Conservation (phyloP, 140 eudicot species). For the Erigeron philadelphicus region DNA sequence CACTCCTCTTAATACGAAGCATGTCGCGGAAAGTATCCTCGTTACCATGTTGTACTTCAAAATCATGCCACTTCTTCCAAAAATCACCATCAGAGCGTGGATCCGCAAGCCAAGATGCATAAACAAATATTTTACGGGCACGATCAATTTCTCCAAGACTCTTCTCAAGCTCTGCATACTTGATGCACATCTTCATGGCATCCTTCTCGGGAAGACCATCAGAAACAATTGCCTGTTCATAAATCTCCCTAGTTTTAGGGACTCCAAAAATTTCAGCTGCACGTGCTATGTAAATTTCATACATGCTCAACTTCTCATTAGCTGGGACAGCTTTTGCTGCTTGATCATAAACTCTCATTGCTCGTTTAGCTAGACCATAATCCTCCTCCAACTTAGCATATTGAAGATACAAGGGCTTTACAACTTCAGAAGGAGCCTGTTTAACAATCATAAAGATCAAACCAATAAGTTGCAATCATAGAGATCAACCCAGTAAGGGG, state of each 20-base stretch:
- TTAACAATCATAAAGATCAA: constrained; percentile 8
- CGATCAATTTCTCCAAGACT: constrained; percentile 93
- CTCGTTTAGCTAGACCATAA: constrained; percentile 86
- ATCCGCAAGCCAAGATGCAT: constrained; percentile 72
- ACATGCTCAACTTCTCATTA: constrained; percentile 86
- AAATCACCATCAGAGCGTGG: constrained; percentile 68
- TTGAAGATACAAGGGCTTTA: constrained; percentile 76
- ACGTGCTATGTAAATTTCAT: constrained; percentile 84
- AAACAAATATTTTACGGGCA: constrained; percentile 56
- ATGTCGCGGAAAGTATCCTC: constrained; percentile 92
- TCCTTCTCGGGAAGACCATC: constrained; percentile 90
- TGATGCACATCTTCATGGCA: constrained; percentile 77
- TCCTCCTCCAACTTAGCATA: constrained; percentile 91
- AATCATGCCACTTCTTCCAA: constrained; percentile 88
- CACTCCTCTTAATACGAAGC: constrained; percentile 82
- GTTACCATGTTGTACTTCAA: constrained; percentile 90
- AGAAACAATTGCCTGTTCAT: constrained; percentile 79
- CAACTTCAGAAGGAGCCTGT: constrained; percentile 88
- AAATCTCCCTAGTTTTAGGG: constrained; percentile 79
- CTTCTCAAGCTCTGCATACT: constrained; percentile 91
- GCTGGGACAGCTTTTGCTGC: constrained; percentile 87
- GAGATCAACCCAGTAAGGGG: too few species aligned
- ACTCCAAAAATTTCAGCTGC: constrained; percentile 94
- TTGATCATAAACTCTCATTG: constrained; percentile 84
- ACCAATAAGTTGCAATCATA: constrained; percentile 9